phyloP scores from a whole-genome alignment of 2,329 filamentous ascomycete species.

The Amylocarpus encephaloides region DNA sequence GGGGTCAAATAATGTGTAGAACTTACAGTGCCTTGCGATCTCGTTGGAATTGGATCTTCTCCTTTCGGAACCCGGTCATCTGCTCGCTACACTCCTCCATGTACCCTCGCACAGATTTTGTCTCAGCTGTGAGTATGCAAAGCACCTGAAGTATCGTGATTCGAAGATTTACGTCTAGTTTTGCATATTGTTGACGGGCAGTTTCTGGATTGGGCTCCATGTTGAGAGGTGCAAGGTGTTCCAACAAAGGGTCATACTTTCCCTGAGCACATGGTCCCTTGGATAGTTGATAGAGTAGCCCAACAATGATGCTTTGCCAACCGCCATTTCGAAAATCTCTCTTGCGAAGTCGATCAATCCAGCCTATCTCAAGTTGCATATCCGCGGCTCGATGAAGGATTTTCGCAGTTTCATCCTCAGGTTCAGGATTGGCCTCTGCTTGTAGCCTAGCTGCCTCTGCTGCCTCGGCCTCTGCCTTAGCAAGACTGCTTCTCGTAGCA shows the following conservation, averaged over 20 bases:
- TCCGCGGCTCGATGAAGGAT: slow-evolving; percentile 66
- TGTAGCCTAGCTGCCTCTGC: slow-evolving; percentile 46
- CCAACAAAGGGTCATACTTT: slow-evolving; percentile 72
- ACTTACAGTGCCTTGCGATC: slow-evolving; percentile 62
- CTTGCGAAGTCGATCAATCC: slow-evolving; percentile 77
- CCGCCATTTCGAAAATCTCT: slow-evolving; percentile 83
- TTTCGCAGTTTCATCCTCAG: slow-evolving; percentile 39
- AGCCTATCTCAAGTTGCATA: slow-evolving; percentile 66
- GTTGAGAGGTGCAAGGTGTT: slow-evolving; percentile 73
- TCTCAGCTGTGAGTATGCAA: slow-evolving; percentile 78
- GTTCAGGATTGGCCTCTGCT: slow-evolving; percentile 36
- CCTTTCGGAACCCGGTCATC: slow-evolving; percentile 92
- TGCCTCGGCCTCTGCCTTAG: slow-evolving; percentile 70
- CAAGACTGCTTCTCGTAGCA: slow-evolving; percentile 78
- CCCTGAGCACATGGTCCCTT: slow-evolving; percentile 63
- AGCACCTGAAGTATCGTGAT: slow-evolving; percentile 77
- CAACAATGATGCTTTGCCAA: slow-evolving; percentile 87
- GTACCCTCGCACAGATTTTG: slow-evolving; percentile 77
- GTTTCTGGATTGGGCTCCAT: slow-evolving; percentile 70
- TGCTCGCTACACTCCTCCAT: slow-evolving; percentile 88
- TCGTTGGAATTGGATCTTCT: slow-evolving; percentile 89
- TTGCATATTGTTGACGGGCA: slow-evolving; percentile 64
- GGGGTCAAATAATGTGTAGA: background rate
- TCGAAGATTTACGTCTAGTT: slow-evolving; percentile 76
- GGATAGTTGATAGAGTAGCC: slow-evolving; percentile 78